phyloP scores from a whole-genome alignment of 2,329 filamentous ascomycete species.

The Arthrocladium fulminans region DNA sequence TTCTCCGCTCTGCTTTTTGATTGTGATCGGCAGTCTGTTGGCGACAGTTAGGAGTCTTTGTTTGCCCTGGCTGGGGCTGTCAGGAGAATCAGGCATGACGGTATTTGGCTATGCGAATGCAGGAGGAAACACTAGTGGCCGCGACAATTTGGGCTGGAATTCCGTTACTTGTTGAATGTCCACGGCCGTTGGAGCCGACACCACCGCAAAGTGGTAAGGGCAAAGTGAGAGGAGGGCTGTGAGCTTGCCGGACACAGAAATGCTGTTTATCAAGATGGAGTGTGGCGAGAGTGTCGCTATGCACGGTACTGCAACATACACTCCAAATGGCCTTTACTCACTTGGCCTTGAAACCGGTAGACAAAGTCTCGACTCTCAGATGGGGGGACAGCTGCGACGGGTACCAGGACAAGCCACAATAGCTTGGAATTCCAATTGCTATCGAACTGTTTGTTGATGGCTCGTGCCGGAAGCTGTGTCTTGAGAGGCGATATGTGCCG shows the following conservation, averaged over 20 bases:
- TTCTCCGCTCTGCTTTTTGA: conserved; percentile 85
- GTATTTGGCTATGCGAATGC: too few relatives aligned
- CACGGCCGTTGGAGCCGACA: background rate
- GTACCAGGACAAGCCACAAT: too few relatives aligned
- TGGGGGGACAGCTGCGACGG: too few relatives aligned
- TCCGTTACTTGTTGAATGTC: too few relatives aligned
- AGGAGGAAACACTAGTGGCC: too few relatives aligned
- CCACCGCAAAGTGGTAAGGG: background rate
- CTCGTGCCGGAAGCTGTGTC: too few relatives aligned
- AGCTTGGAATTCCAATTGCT: too few relatives aligned
- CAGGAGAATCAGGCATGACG: conserved; percentile 17
- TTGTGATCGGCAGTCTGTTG: conserved; percentile 91
- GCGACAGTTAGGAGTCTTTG: conserved; percentile 69
- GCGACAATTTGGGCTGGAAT: too few relatives aligned
- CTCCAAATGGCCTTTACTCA: background rate
- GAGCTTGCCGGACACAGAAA: too few relatives aligned
- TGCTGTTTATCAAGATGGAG: background rate
- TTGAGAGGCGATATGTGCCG: too few relatives aligned
- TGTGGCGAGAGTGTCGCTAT: too few relatives aligned
- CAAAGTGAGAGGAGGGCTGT: background rate
- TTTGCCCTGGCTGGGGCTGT: conserved; percentile 15
- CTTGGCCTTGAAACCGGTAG: background rate
- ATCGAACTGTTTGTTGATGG: background rate
- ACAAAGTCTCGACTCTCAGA: background rate
- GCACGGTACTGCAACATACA: too few relatives aligned